A percentile compares a stretch with the other conserved stretches of the same genome.
Conservation (phyloP, 2,329 filamentous ascomycete species). For the Falciphora oryzae region DNA sequence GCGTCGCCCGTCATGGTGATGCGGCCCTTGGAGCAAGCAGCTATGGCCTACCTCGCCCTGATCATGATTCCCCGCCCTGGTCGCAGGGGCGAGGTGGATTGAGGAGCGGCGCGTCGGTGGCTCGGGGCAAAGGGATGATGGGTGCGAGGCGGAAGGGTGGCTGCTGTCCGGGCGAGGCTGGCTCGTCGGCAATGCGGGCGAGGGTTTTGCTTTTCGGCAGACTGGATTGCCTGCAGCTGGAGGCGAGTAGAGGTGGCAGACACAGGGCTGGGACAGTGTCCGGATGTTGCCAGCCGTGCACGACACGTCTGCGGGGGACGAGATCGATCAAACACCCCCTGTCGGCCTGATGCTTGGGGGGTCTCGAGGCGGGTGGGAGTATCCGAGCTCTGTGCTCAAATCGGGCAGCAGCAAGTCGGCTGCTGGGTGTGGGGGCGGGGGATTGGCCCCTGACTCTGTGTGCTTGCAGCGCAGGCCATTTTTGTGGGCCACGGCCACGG, state of each 20-base stretch:
- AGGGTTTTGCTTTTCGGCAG: neutral
- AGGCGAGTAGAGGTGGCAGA: too few species aligned
- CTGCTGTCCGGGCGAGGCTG: neutral
- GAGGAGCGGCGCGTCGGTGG: neutral
- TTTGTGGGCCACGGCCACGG: too few species aligned
- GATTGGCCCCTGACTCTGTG: neutral
- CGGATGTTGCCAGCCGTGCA: neutral
- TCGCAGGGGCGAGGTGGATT: neutral
- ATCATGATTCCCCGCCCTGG: constrained; percentile 8
- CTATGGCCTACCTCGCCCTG: constrained; percentile 8
- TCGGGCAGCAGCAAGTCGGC: neutral
- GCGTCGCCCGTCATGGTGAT: constrained; percentile 52
- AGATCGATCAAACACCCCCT: constrained; percentile 1
- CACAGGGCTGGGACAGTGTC: neutral
- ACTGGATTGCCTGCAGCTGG: neutral
- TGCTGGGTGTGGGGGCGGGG: neutral
- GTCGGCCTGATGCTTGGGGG: neutral
- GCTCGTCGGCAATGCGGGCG: neutral
- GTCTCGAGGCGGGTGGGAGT: neutral
- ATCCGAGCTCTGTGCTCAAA: neutral
- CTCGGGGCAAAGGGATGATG: neutral
- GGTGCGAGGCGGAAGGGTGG: too few species aligned
- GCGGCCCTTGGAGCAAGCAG: constrained; percentile 15
- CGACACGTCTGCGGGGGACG: neutral
- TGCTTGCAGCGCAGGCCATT: too few species aligned